Evolutionary conservation across 768 basidiomycete species (phyloP).

Genomic region (Inosperma sp.): DNA sequence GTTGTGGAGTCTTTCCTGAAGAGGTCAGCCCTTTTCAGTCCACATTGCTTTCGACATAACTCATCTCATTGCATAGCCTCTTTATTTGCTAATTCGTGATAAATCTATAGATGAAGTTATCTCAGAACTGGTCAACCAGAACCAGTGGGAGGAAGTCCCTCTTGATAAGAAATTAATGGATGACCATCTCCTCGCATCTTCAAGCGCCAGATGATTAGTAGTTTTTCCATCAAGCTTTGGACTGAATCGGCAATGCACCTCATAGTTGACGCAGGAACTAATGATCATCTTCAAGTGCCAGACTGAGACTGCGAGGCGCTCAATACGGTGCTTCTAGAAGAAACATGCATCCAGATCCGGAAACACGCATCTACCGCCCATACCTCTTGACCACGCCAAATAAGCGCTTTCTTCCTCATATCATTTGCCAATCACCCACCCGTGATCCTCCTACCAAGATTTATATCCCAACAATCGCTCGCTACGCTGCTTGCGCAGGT

Average conservation of each 20-base stretch:
- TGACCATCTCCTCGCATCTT: conserved; percentile 1
- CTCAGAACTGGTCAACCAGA: background rate
- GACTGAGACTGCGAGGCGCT: conserved; percentile 2
- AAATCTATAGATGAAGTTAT: background rate
- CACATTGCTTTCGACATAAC: background rate
- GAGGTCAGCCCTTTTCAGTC: background rate
- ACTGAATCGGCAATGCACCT: conserved; percentile 6
- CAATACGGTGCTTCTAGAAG: conserved; percentile 1
- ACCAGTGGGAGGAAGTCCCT: background rate
- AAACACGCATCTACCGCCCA: background rate
- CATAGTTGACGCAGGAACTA: conserved; percentile 1
- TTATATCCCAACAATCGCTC: conserved; percentile 5
- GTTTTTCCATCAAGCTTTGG: conserved; percentile 7
- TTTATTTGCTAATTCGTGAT: conserved; percentile 6
- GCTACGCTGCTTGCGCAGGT: conserved; percentile 4
- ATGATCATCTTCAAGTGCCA: background rate
- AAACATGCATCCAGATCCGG: conserved; percentile 7
- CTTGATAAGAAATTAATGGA: background rate
- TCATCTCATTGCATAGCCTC: conserved; percentile 6
- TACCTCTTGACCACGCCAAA: conserved; percentile 2
- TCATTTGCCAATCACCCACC: background rate
- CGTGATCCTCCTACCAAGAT: conserved; percentile 4
- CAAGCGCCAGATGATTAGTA: background rate
- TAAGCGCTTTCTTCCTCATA: conserved; percentile 6
- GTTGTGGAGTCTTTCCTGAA: conserved; percentile 2